A percentile compares a stretch with the other conserved stretches of the same genome.
Evolutionary conservation across 2,329 filamentous ascomycete species (phyloP).

Genomic region (Exutisphaerella laricina): DNA sequence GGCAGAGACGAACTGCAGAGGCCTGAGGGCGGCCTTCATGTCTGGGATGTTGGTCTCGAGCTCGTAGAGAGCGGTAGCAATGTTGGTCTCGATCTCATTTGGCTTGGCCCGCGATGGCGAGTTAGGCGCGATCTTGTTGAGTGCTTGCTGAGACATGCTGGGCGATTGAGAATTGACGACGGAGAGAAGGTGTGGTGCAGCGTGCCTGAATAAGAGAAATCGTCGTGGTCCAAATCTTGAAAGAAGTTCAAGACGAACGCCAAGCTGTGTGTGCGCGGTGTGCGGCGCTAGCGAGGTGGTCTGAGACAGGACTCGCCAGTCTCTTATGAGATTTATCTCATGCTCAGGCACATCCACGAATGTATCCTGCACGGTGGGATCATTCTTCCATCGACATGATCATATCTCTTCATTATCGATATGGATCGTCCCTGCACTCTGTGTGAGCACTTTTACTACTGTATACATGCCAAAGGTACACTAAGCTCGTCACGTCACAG

Average conservation of each 20-base stretch:
- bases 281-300: too few relatives aligned
- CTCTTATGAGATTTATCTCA: neutral
- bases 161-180: neutral
- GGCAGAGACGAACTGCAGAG: conserved; percentile 97
- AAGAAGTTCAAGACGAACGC: neutral
- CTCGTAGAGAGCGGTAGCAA: conserved; percentile 95
- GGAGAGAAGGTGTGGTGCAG: conserved; percentile 5
- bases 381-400: too few relatives aligned
- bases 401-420: too few relatives aligned
- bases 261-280: too few relatives aligned
- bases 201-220: conserved; percentile 3
- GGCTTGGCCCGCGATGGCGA: conserved; percentile 94
- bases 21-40: conserved; percentile 91
- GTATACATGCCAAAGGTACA: too few relatives aligned
- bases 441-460: too few relatives aligned
- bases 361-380: neutral
- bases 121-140: conserved; percentile 98
- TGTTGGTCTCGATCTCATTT: conserved; percentile 94
- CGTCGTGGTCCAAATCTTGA: neutral
- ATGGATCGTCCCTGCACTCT: too few relatives aligned
- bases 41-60: conserved; percentile 99
- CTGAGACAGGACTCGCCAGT: too few relatives aligned
- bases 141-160: conserved; percentile 62
- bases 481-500: too few relatives aligned
- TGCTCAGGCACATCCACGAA: neutral